Conservation (phyloP, 805 yeast species). For the Blastobotrys muscicola region DNA sequence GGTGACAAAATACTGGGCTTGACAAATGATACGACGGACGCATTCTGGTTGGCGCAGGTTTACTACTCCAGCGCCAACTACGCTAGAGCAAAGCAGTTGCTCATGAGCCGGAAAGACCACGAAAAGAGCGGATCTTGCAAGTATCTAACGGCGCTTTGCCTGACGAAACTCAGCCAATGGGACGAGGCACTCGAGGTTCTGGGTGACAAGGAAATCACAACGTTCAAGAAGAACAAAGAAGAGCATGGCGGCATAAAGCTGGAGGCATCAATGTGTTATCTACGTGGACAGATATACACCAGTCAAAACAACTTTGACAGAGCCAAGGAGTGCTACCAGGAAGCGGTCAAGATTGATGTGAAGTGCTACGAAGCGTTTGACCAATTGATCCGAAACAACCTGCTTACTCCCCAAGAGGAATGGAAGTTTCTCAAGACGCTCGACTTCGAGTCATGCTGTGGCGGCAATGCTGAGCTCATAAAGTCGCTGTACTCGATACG, state of each 20-base stretch:
- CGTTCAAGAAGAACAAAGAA: conserved; percentile 16
- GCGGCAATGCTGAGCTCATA: conserved; percentile 74
- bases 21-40: conserved; percentile 83
- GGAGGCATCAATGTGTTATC: conserved; percentile 77
- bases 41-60: conserved; percentile 93
- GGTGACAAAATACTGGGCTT: conserved; percentile 84
- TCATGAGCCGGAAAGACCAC: conserved; percentile 47
- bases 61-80: conserved; percentile 68
- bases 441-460: conserved; percentile 52
- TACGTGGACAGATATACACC: conserved; percentile 76
- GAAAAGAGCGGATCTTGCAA: conserved; percentile 62
- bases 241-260: conserved; percentile 47
- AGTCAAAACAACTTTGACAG: conserved; percentile 74
- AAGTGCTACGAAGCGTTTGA: conserved; percentile 91
- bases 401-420: conserved; percentile 77
- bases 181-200: conserved; percentile 84
- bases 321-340: conserved; percentile 80
- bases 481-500: conserved; percentile 65
- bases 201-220: conserved; percentile 44
- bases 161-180: conserved; percentile 58
- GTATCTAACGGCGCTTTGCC: conserved; percentile 67
- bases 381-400: conserved; percentile 59
- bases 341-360: conserved; percentile 78
- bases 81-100: conserved; percentile 65
- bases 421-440: conserved; percentile 64